A percentile compares a stretch with the other conserved stretches of the same genome.
phyloP scores from a whole-genome alignment of 1,139 yeast genomes.

The Suhomyces yuchorum region DNA sequence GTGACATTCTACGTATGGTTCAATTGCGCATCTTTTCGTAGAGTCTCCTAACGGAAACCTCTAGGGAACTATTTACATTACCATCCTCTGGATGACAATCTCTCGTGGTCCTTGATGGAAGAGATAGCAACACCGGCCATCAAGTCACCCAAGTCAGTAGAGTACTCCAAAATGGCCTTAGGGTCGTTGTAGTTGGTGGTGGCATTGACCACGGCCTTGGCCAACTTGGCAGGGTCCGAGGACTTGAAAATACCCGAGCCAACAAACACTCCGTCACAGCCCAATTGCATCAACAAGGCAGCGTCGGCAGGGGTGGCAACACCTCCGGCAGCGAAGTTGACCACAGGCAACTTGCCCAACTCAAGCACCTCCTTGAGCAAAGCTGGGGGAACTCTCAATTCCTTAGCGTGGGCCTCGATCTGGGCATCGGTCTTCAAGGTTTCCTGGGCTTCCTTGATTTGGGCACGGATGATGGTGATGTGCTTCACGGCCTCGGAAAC shows the following conservation, averaged over 20 bases:
- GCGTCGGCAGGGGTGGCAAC: conserved; percentile 91
- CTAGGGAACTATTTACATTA: conserved; percentile 21
- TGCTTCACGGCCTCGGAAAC: conserved; percentile 85
- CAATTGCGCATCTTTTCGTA: background rate
- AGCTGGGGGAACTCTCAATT: conserved; percentile 61
- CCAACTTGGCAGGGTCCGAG: conserved; percentile 72
- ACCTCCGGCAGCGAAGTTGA: conserved; percentile 90
- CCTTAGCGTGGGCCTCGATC: conserved; percentile 52
- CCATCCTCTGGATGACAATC: conserved; percentile 58
- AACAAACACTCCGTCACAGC: conserved; percentile 90
- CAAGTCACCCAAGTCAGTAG: conserved; percentile 75
- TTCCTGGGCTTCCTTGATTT: conserved; percentile 52
- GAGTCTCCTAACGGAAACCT: background rate
- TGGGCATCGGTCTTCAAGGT: conserved; percentile 46
- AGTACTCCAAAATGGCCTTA: conserved; percentile 62
- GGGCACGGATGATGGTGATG: conserved; percentile 58
- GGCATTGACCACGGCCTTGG: conserved; percentile 79
- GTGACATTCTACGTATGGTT: too few relatives aligned
- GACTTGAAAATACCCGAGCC: conserved; percentile 90
- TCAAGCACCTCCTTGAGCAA: conserved; percentile 54
- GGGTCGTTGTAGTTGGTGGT: conserved; percentile 76
- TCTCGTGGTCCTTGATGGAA: conserved; percentile 49
- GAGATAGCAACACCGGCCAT: conserved; percentile 70
- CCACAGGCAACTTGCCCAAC: conserved; percentile 69
- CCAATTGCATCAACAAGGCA: conserved; percentile 84